Evolutionary conservation across 2,329 filamentous ascomycete species (phyloP), one percentile per base, ranked within the genome.

Genomic region (Fusarium pininemorale): DNA sequence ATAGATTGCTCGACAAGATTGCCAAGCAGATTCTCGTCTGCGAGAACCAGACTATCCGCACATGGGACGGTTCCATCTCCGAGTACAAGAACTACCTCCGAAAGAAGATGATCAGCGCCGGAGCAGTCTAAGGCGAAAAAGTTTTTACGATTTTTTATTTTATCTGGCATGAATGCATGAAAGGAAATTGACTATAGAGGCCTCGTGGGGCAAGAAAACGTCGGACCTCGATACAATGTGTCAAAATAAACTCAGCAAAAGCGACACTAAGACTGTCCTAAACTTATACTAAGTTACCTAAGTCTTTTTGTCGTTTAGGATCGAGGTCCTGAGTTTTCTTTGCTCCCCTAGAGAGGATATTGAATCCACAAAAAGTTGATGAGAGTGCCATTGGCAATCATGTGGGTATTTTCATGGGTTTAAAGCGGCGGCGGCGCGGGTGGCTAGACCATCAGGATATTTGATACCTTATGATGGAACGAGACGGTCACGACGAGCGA

Each of bases 11-110:
- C 76, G 96, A 99, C 90, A 98, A 98, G 89, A 98, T 99, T 83
- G 96, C 96, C 79, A 99, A 99, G 90, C 94, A 99, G 84, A 99
- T 99, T 85, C 91, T 99, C 86, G 96, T 99, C 64, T 99, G 97
- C 85, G 96, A 99, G 87, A 95, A 99, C 91, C 95, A 95, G 90
- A 95, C 95, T 20, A 95, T 98, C 79, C 91, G 89, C 79, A 86
- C 90, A 80, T 99, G 96, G 96, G 92, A 96, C 73, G 96, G 96
- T 79, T 87, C 85, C 75, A 99, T 99, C 81, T 92, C 92, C 78
- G 92, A 95, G 69, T 99, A 99, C 94, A 99, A 99, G 94, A 94
- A 97, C 87, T 91, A 98, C 86, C 90, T 99, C 81, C 92, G 96
- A 83, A 98, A 98, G 92, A 98, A 98, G 94, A 99, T 99, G 96